Percentiles rank a stretch among this genome's conserved stretches.
Evolutionary conservation across 2,329 filamentous ascomycete species (phyloP).

Genomic region (Fusarium sp.): DNA sequence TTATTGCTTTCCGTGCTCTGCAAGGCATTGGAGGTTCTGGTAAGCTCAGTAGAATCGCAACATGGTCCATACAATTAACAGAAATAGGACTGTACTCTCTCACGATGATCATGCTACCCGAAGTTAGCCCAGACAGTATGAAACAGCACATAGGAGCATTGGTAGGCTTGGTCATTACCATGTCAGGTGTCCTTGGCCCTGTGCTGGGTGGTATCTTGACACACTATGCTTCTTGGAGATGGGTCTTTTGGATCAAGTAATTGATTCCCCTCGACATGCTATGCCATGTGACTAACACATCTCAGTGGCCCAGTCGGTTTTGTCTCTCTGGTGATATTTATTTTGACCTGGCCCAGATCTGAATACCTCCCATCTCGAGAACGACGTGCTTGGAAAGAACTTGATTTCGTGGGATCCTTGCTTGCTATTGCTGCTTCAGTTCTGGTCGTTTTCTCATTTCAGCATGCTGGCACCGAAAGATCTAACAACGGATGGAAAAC

Average conservation of each 20-base stretch:
- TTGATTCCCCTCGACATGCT: background rate
- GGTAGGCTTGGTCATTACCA: conserved; percentile 62
- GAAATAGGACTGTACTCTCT: conserved; percentile 63
- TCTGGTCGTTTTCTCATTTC: conserved; percentile 69
- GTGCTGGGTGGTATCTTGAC: conserved; percentile 65
- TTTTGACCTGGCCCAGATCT: conserved; percentile 62
- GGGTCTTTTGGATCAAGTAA: conserved; percentile 72
- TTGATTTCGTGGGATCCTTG: conserved; percentile 67
- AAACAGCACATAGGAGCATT: conserved; percentile 60
- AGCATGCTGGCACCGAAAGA: conserved; percentile 58
- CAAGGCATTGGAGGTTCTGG: conserved; percentile 67
- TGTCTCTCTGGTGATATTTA: conserved; percentile 61
- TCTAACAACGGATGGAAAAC: conserved; percentile 58
- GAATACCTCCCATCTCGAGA: conserved; percentile 55
- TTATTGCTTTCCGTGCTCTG: conserved; percentile 63
- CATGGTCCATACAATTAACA: background rate
- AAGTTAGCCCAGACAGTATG: conserved; percentile 58
- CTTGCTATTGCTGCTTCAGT: conserved; percentile 66
- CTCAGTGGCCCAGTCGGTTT: conserved; percentile 63
- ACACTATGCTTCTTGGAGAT: conserved; percentile 63
- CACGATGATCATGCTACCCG: conserved; percentile 67
- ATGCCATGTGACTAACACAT: conserved; percentile 1
- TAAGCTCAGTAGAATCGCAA: conserved; percentile 23
- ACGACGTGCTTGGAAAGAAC: conserved; percentile 59
- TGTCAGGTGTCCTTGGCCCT: conserved; percentile 64